Percentiles rank a stretch among this genome's conserved stretches.
phyloP scores from a whole-genome alignment of 371 early-diverging fungal species.

The Rhizopus arrhizus region DNA sequence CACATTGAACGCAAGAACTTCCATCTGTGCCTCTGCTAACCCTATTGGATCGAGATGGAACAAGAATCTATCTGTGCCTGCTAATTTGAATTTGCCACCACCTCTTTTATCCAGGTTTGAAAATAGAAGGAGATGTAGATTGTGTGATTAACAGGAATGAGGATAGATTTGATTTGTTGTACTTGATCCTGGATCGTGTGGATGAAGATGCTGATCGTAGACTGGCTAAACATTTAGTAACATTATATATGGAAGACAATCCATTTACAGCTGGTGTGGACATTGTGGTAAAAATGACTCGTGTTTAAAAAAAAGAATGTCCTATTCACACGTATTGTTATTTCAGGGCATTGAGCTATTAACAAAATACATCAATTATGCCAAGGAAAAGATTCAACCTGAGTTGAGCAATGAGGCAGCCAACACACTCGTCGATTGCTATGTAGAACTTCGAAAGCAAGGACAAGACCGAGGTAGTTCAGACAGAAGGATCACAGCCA shows the following conservation, averaged over 20 bases:
- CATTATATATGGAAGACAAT: constrained; percentile 80
- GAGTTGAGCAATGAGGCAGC: constrained; percentile 81
- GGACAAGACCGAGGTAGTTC: constrained; percentile 64
- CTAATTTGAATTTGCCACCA: constrained; percentile 96
- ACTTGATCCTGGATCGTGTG: constrained; percentile 90
- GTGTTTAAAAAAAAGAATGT: no score
- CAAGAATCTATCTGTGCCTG: constrained; percentile 82
- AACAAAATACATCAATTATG: constrained; percentile 91
- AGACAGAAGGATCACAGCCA: constrained; percentile 90
- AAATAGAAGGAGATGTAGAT: constrained; percentile 4
- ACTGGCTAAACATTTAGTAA: constrained; percentile 86
- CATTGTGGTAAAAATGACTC: constrained; percentile 54
- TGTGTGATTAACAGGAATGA: not conserved
- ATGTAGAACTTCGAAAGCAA: constrained; percentile 88
- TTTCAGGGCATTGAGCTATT: constrained; percentile 75
- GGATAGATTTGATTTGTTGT: constrained; percentile 93
- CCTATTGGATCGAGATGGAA: constrained; percentile 97
- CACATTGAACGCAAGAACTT: constrained; percentile 98
- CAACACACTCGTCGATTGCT: constrained; percentile 76
- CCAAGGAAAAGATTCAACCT: constrained; percentile 83
- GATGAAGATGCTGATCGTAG: constrained; percentile 87
- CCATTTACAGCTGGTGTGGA: constrained; percentile 57
- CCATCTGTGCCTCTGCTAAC: constrained; percentile 98
- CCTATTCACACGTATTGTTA: not conserved
- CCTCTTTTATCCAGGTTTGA: constrained; percentile 87